Conservation (phyloP, 306 rosid species). For the Lithocarpus polystachyus region DNA sequence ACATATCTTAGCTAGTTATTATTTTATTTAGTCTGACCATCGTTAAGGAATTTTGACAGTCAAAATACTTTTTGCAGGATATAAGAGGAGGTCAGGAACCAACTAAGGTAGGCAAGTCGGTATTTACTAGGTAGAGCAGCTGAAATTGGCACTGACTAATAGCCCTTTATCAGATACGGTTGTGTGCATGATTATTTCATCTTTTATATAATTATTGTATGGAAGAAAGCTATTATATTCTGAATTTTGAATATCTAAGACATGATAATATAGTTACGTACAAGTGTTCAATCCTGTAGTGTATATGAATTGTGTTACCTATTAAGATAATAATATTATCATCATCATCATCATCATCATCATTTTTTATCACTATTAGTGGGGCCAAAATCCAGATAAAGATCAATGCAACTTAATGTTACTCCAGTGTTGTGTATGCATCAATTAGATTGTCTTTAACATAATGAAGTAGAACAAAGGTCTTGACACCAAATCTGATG, state of each 20-base stretch:
- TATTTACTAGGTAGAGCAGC: not conserved
- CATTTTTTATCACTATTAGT: not conserved
- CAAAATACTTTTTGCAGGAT: conserved; percentile 33
- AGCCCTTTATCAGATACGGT: not conserved
- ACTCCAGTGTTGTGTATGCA: not conserved
- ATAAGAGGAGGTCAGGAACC: conserved; percentile 32
- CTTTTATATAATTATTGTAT: not conserved
- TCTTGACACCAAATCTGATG: not conserved
- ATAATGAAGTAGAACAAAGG: not conserved
- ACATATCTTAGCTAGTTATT: not conserved
- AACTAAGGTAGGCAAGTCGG: conserved; percentile 43
- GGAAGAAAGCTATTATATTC: not conserved
- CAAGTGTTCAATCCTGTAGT: not conserved
- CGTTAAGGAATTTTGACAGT: conserved; percentile 17
- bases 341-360: no score
- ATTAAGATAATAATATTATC: not conserved
- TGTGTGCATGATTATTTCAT: not conserved
- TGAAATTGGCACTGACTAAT: not conserved
- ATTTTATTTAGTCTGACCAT: not conserved
- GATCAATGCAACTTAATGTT: not conserved
- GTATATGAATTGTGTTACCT: not conserved
- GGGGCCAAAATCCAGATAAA: not conserved
- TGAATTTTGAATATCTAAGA: not conserved
- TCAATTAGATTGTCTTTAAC: not conserved
- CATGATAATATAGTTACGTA: not conserved